Conservation (phyloP, 2,329 filamentous ascomycete genomes). For the Cladosporium sp. region DNA sequence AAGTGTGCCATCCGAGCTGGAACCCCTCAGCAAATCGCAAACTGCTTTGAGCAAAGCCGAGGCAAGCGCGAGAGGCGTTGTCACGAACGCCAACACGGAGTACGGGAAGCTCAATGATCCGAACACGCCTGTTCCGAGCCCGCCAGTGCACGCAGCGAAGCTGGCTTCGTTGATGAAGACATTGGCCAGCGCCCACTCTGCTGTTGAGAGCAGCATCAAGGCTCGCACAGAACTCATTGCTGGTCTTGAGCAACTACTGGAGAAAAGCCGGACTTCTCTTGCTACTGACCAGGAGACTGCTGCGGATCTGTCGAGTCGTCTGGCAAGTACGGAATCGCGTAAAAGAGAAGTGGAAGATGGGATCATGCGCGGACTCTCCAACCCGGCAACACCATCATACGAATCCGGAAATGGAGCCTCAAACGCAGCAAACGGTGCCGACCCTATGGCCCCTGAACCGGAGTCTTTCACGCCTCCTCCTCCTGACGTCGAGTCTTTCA, state of each 20-base stretch:
- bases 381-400: slow-evolving; percentile 45
- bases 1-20: slow-evolving; percentile 67
- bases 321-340: slow-evolving; percentile 67
- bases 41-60: slow-evolving; percentile 67
- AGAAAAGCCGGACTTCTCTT: slow-evolving; percentile 64
- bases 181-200: slow-evolving; percentile 79
- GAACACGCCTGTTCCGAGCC: slow-evolving; percentile 61
- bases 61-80: slow-evolving; percentile 58
- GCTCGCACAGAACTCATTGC: slow-evolving; percentile 71
- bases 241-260: slow-evolving; percentile 75
- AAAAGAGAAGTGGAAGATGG: slow-evolving; percentile 85
- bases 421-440: slow-evolving; percentile 12
- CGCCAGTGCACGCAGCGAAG: slow-evolving; percentile 85
- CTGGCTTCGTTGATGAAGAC: slow-evolving; percentile 85
- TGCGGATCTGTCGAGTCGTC: slow-evolving; percentile 59
- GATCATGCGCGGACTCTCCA: slow-evolving; percentile 77
- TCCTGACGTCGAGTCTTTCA: slow-evolving; percentile 79
- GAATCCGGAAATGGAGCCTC: slow-evolving; percentile 28
- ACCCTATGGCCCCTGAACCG: slow-evolving; percentile 18
- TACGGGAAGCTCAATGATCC: slow-evolving; percentile 79
- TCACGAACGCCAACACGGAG: slow-evolving; percentile 69
- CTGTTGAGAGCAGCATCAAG: slow-evolving; percentile 83
- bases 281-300: slow-evolving; percentile 62
- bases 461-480: slow-evolving; percentile 56
- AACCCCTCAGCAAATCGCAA: slow-evolving; percentile 67